These are phyloP conservation scores for Coniophora puteana DNA, from an alignment of 1,284 basidiomycete genomes.

Conservation along the genomic window DNA sequence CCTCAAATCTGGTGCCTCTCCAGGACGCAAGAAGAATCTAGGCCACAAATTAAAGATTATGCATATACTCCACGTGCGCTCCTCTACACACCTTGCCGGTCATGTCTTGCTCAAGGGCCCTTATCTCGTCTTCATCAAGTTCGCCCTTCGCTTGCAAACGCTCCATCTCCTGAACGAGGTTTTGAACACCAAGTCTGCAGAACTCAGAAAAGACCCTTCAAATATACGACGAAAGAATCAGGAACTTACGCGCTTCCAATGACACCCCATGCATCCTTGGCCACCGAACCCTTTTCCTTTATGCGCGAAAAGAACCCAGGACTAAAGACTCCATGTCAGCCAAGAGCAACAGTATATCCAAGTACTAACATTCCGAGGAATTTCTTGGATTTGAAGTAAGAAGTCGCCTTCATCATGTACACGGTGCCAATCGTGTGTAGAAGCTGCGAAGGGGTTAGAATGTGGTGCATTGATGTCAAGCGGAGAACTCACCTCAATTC, in stretches of 20 bases:
- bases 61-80: background rate
- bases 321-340: slow-evolving; percentile 36
- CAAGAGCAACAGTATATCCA: slow-evolving; percentile 10
- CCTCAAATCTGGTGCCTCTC: slow-evolving; percentile 92
- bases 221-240: slow-evolving; percentile 3
- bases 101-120: slow-evolving; percentile 89
- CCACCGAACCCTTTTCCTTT: slow-evolving; percentile 91
- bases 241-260: slow-evolving; percentile 81
- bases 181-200: slow-evolving; percentile 33
- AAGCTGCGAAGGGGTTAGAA: slow-evolving; percentile 39
- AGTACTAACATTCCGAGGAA: slow-evolving; percentile 80
- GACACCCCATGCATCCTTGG: slow-evolving; percentile 93
- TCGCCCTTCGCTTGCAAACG: slow-evolving; percentile 87
- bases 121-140: slow-evolving; percentile 77
- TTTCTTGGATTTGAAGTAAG: slow-evolving; percentile 88
- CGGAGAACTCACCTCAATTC: slow-evolving; percentile 72
- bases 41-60: background rate
- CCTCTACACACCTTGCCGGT: slow-evolving; percentile 73
- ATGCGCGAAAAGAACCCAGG: slow-evolving; percentile 92
- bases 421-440: slow-evolving; percentile 85
- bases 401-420: slow-evolving; percentile 91
- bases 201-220: too few species aligned
- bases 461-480: slow-evolving; percentile 2
- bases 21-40: slow-evolving; percentile 92
- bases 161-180: slow-evolving; percentile 80